Evolutionary conservation across 495 filamentous ascomycete genomes (phyloP).

Genomic region (Talaromyces nanjingensis): DNA sequence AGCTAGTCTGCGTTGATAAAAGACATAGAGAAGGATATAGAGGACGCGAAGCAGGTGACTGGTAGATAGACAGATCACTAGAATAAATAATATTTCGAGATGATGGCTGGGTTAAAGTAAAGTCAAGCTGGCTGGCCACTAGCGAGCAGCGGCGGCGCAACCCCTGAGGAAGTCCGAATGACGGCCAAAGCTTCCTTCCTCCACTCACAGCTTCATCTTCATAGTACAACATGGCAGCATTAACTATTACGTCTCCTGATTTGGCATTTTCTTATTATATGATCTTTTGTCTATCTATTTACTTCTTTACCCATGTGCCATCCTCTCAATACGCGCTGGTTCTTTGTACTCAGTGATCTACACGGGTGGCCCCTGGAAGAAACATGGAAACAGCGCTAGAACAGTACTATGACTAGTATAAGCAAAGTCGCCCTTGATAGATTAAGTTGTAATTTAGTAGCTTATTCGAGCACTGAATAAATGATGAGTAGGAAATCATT

Average conservation of each 20-base stretch:
- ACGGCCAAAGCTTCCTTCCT: conserved; percentile 3
- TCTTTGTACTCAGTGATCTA: too few relatives aligned
- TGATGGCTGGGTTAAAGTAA: conserved; percentile 8
- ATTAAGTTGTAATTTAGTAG: neutral
- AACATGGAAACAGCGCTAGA: too few relatives aligned
- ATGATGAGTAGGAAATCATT: neutral
- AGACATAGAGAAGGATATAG: neutral
- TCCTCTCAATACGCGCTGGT: too few relatives aligned
- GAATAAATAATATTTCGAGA: conserved; percentile 4
- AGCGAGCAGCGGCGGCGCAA: conserved; percentile 31
- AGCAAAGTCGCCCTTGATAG: neutral
- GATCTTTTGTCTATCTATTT: too few relatives aligned
- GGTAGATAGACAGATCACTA: conserved; percentile 1
- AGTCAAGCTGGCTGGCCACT: conserved; percentile 16
- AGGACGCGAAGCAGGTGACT: neutral
- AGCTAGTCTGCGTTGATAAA: neutral
- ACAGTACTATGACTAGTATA: neutral
- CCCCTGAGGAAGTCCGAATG: conserved; percentile 26
- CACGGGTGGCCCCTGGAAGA: too few relatives aligned
- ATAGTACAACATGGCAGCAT: too few relatives aligned
- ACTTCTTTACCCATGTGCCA: too few relatives aligned
- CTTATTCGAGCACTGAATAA: neutral
- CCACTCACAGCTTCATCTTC: too few relatives aligned
- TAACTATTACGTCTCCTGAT: too few relatives aligned
- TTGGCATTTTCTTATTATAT: too few relatives aligned